Percentiles rank a stretch among this genome's conserved stretches.
These are phyloP conservation scores for Ceratobasidium sp. DNA, from an alignment of 1,284 basidiomycete species.

Conservation along the genomic window DNA sequence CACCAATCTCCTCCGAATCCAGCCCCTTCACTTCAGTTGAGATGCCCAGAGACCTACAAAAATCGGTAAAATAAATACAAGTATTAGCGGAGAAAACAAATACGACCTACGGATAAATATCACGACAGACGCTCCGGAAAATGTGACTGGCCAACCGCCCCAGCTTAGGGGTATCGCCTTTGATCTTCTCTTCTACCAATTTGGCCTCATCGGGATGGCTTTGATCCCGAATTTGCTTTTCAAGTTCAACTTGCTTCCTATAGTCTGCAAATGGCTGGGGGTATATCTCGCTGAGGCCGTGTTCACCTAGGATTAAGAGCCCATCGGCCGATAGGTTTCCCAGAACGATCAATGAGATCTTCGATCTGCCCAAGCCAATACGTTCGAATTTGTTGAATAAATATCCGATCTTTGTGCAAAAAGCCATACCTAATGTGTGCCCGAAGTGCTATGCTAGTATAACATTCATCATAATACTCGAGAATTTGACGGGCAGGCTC, in stretches of 20 bases:
- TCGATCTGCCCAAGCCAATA: neutral
- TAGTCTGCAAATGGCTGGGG: slow-evolving; percentile 5
- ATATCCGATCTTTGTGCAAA: neutral
- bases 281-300: slow-evolving; percentile 11
- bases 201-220: no score
- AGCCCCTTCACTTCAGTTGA: neutral
- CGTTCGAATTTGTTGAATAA: neutral
- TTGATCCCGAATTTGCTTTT: neutral
- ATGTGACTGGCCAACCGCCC: no score
- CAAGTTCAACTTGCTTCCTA: neutral
- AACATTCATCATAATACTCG: neutral
- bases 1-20: neutral
- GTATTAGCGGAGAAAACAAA: neutral
- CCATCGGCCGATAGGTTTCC: slow-evolving; percentile 1
- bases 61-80: neutral
- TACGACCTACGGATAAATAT: slow-evolving; percentile 3
- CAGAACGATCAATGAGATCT: neutral
- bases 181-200: no score
- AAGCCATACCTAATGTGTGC: slow-evolving; percentile 2
- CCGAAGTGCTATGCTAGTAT: neutral
- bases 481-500: neutral
- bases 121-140: no score
- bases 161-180: no score
- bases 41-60: neutral
- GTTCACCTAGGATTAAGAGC: neutral